phyloP scores from a whole-genome alignment of 75 land plant species.

The Selaginella moellendorffii region DNA sequence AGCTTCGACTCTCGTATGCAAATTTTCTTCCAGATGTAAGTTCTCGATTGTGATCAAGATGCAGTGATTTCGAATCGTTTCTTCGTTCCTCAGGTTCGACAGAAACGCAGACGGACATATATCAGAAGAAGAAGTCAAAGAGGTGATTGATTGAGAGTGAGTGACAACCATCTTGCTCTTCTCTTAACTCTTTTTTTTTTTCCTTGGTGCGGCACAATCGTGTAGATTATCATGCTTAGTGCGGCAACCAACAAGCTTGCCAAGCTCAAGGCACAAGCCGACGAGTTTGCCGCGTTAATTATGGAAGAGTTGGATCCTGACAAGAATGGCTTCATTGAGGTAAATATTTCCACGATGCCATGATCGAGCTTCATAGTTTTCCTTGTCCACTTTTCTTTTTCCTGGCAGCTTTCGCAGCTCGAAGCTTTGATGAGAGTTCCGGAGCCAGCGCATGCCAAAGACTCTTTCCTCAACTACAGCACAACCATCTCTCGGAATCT shows the following conservation, averaged over 20 bases:
- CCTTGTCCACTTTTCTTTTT: neutral
- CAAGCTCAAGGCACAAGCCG: neutral
- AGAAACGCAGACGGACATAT: constrained; percentile 75
- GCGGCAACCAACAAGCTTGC: neutral
- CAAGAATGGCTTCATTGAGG: constrained; percentile 59
- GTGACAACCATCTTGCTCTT: neutral
- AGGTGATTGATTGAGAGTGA: constrained; percentile 30
- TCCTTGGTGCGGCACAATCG: neutral
- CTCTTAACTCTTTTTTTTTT: neutral
- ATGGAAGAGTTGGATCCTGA: neutral
- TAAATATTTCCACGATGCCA: constrained; percentile 7
- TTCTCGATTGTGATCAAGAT: too few relatives aligned
- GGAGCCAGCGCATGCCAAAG: constrained; percentile 21
- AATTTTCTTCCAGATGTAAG: constrained; percentile 7
- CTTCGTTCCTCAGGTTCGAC: constrained; percentile 46
- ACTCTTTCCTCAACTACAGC: constrained; percentile 8
- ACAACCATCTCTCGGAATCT: constrained; percentile 38
- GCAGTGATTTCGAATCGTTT: neutral
- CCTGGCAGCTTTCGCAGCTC: constrained; percentile 49
- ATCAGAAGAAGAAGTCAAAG: constrained; percentile 69
- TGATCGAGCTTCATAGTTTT: neutral
- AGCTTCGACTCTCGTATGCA: constrained; percentile 4
- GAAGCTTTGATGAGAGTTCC: constrained; percentile 49
- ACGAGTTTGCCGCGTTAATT: neutral
- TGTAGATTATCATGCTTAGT: neutral